A percentile compares a stretch with the other conserved stretches of the same genome.
phyloP scores from a whole-genome alignment of 306 rosid species.

The Gleditsia sinensis region DNA sequence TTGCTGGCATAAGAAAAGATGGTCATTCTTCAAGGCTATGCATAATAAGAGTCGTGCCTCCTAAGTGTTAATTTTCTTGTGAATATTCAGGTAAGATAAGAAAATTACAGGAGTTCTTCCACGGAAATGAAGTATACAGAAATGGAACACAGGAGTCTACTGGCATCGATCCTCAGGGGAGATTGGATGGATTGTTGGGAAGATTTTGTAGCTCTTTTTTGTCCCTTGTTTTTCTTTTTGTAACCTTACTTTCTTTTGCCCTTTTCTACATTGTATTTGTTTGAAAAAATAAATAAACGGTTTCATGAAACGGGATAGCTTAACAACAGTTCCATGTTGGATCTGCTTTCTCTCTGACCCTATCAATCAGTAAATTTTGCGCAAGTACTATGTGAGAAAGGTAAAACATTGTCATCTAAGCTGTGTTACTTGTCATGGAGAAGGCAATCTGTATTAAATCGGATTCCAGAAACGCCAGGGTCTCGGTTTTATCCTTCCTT shows the following conservation, averaged over 20 bases:
- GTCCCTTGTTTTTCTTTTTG: neutral
- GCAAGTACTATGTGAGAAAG: neutral
- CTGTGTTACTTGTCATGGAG: no score
- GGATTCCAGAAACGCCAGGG: no score
- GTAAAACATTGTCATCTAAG: no score
- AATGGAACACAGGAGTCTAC: neutral
- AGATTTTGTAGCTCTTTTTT: constrained; percentile 34
- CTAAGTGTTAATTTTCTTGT: constrained; percentile 33
- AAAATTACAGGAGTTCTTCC: constrained; percentile 34
- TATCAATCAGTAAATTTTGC: constrained; percentile 11
- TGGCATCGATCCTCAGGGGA: neutral
- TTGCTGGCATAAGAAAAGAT: constrained; percentile 19
- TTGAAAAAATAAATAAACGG: constrained; percentile 18
- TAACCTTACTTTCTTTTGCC: neutral
- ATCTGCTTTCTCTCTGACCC: neutral
- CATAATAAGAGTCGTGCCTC: constrained; percentile 39
- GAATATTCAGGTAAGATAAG: constrained; percentile 36
- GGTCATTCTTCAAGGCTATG: constrained; percentile 42
- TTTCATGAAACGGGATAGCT: constrained; percentile 26
- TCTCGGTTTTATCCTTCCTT: no score
- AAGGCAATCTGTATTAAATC: no score
- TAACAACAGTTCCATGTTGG: neutral
- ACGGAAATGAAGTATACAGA: constrained; percentile 13
- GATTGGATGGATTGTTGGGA: constrained; percentile 33
- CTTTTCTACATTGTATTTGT: constrained; percentile 29